Conservation (phyloP, 129 eudicot genomes). For the Flaveria sonorensis region DNA sequence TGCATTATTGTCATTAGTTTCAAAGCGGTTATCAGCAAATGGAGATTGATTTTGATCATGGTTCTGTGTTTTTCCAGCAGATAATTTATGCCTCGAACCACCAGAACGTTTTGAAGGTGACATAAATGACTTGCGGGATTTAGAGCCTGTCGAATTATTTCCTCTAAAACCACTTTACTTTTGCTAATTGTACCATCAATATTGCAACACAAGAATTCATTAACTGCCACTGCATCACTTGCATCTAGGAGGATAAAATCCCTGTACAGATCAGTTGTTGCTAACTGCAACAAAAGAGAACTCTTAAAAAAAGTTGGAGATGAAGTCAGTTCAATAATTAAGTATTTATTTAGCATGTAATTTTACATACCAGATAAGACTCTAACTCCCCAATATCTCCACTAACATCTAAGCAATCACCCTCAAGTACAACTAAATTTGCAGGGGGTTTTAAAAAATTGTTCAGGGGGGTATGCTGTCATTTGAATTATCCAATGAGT, state of each 20-base stretch:
- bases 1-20: slow-evolving; percentile 31
- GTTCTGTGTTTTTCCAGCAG: slow-evolving; percentile 48
- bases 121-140: slow-evolving; percentile 58
- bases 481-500: slow-evolving; percentile 53
- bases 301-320: background rate
- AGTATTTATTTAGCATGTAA: background rate
- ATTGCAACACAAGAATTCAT: slow-evolving; percentile 51
- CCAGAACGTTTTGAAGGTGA: slow-evolving; percentile 70
- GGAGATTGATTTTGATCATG: slow-evolving; percentile 43
- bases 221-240: slow-evolving; percentile 71
- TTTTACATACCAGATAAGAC: slow-evolving; percentile 71
- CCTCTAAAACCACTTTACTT: slow-evolving; percentile 38
- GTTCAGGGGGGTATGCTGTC: slow-evolving; percentile 41
- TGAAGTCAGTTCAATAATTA: background rate
- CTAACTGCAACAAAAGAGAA: slow-evolving; percentile 58
- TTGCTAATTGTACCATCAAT: slow-evolving; percentile 37
- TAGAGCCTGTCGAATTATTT: slow-evolving; percentile 52
- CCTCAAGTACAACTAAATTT: slow-evolving; percentile 88
- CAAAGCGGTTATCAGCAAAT: slow-evolving; percentile 36
- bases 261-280: slow-evolving; percentile 71
- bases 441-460: slow-evolving; percentile 84
- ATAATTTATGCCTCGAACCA: slow-evolving; percentile 48
- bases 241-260: slow-evolving; percentile 83
- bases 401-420: slow-evolving; percentile 86
- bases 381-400: slow-evolving; percentile 88